phyloP scores from a whole-genome alignment of 306 rosid genomes.

The Cucumis melo region DNA sequence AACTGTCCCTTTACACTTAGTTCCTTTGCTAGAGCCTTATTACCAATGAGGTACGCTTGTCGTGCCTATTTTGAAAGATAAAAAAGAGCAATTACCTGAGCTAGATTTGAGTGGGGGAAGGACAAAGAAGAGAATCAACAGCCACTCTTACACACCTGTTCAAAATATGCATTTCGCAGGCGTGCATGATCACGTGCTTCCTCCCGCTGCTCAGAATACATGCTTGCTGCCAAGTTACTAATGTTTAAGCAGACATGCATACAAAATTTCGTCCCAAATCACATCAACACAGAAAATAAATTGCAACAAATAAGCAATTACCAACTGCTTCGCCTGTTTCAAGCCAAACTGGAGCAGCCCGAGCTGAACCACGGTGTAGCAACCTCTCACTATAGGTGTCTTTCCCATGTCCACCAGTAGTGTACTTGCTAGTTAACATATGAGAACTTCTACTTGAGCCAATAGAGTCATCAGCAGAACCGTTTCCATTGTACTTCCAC shows the following conservation, averaged over 20 bases:
- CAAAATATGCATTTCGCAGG: conserved; percentile 80
- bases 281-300: conserved; percentile 24
- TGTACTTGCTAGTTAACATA: conserved; percentile 42
- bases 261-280: conserved; percentile 11
- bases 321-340: conserved; percentile 97
- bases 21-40: conserved; percentile 90
- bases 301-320: conserved; percentile 28
- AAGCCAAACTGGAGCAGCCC: conserved; percentile 83
- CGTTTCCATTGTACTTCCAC: conserved; percentile 76
- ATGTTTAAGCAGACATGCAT: conserved; percentile 29
- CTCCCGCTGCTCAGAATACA: conserved; percentile 90
- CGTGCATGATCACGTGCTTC: conserved; percentile 99
- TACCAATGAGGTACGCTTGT: conserved; percentile 83
- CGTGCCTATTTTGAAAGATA: conserved; percentile 56
- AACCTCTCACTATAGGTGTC: conserved; percentile 44
- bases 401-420: conserved; percentile 52
- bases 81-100: conserved; percentile 8
- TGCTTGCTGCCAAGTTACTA: conserved; percentile 66
- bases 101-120: background rate
- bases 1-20: conserved; percentile 81
- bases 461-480: conserved; percentile 52
- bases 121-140: conserved; percentile 1
- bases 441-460: conserved; percentile 81
- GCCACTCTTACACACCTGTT: conserved; percentile 52
- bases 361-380: conserved; percentile 57